phyloP scores from a whole-genome alignment of 2,329 filamentous ascomycete species.

The Aspergillus candidus region DNA sequence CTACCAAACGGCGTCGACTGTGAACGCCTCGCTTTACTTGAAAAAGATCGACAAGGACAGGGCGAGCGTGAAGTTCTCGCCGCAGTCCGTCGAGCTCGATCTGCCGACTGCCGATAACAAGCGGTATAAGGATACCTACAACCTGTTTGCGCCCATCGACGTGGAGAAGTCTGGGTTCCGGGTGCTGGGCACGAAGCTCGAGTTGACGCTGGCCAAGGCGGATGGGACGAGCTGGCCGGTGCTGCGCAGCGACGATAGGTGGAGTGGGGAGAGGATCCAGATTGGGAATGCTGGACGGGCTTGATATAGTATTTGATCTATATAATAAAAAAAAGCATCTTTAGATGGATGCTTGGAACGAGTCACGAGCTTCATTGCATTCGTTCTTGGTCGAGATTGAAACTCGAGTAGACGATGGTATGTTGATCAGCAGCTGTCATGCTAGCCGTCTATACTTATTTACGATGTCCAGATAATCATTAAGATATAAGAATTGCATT shows the following conservation, averaged over 20 bases:
- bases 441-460: too few relatives aligned
- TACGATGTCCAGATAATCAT: neutral
- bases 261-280: slow-evolving; percentile 77
- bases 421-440: too few relatives aligned
- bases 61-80: slow-evolving; percentile 64
- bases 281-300: slow-evolving; percentile 69
- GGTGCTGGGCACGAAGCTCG: slow-evolving; percentile 83
- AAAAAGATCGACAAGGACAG: slow-evolving; percentile 90
- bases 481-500: slow-evolving; percentile 1
- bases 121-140: slow-evolving; percentile 67
- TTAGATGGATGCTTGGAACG: slow-evolving; percentile 1
- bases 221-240: slow-evolving; percentile 80
- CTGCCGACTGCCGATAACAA: slow-evolving; percentile 82
- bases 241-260: slow-evolving; percentile 68
- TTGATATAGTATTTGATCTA: slow-evolving; percentile 17
- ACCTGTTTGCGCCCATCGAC: slow-evolving; percentile 72
- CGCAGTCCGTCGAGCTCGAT: slow-evolving; percentile 64
- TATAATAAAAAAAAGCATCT: neutral
- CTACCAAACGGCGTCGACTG: slow-evolving; percentile 80
- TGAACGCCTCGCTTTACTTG: slow-evolving; percentile 88
- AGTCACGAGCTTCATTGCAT: too few relatives aligned
- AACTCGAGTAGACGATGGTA: too few relatives aligned
- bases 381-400: too few relatives aligned
- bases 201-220: slow-evolving; percentile 67
- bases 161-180: slow-evolving; percentile 68